These are phyloP conservation scores for Aspergillus cejpii DNA, from an alignment of 2,329 filamentous ascomycete genomes.

Conservation along the genomic window DNA sequence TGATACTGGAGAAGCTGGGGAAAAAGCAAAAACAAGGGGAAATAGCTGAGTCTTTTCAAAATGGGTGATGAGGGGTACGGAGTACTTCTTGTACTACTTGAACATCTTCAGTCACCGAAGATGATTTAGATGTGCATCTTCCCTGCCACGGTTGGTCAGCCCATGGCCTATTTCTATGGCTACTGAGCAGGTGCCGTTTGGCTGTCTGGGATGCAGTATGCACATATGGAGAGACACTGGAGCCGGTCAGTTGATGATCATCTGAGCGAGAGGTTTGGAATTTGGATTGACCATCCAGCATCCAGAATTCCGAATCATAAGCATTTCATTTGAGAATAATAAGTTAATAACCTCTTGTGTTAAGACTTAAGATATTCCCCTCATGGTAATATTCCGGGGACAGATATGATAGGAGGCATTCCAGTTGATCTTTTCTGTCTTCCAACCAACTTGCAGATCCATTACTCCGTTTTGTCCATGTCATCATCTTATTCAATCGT, in stretches of 20 bases:
- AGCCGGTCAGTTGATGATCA: neutral
- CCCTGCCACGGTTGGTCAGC: neutral
- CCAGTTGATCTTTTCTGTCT: neutral
- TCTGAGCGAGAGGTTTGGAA: neutral
- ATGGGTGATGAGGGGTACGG: neutral
- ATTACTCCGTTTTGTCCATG: neutral
- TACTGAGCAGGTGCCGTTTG: neutral
- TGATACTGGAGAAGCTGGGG: no score
- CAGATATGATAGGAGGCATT: neutral
- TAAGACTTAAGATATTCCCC: neutral
- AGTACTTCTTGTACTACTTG: neutral
- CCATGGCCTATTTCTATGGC: neutral
- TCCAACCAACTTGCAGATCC: neutral
- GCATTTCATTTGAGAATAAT: neutral
- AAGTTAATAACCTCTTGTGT: neutral
- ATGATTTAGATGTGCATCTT: neutral
- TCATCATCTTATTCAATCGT: neutral
- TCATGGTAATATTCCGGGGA: neutral
- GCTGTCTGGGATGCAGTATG: no score
- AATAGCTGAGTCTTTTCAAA: no score
- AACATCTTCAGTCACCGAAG: neutral
- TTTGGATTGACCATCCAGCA: neutral
- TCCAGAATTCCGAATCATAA: neutral
- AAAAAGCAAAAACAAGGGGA: neutral
- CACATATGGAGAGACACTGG: no score